Percentiles rank a stretch among this genome's conserved stretches.
phyloP scores from a whole-genome alignment of 169 alveolate genomes.

The Plasmodium billcollinsi region DNA sequence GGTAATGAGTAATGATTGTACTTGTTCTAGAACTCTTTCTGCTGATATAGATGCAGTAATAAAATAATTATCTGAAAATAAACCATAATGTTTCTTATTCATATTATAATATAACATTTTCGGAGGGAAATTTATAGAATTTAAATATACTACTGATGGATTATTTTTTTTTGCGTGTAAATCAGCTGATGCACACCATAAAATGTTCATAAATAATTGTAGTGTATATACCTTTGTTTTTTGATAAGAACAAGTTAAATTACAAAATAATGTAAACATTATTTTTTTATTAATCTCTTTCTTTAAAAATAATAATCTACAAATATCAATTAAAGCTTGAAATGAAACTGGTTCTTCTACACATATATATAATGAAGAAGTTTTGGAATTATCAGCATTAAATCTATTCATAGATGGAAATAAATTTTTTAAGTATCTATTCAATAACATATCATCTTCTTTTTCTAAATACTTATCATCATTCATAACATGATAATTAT shows the following conservation, averaged over 20 bases:
- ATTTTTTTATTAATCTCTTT: conserved; percentile 83
- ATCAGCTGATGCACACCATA: conserved; percentile 80
- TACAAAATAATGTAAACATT: conserved; percentile 82
- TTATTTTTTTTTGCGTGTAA: conserved; percentile 62
- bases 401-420: conserved; percentile 25
- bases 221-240: conserved; percentile 67
- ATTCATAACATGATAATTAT: conserved; percentile 26
- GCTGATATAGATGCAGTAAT: conserved; percentile 81
- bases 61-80: conserved; percentile 50
- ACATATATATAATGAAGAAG: conserved; percentile 69
- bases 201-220: conserved; percentile 79
- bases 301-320: conserved; percentile 84
- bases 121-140: conserved; percentile 57
- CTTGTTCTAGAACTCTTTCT: conserved; percentile 85
- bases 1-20: conserved; percentile 82
- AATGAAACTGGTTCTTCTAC: conserved; percentile 77
- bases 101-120: conserved; percentile 47
- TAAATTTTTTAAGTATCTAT: conserved; percentile 76
- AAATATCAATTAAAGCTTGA: conserved; percentile 79
- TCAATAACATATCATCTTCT: conserved; percentile 72
- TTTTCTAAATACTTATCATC: conserved; percentile 59
- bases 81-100: conserved; percentile 28
- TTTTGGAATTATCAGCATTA: conserved; percentile 14
- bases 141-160: conserved; percentile 27
- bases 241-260: conserved; percentile 70